Percentiles rank a stretch among this genome's conserved stretches.
phyloP scores from a whole-genome alignment of 2,329 filamentous ascomycete species.

The Ramichloridium luteum region DNA sequence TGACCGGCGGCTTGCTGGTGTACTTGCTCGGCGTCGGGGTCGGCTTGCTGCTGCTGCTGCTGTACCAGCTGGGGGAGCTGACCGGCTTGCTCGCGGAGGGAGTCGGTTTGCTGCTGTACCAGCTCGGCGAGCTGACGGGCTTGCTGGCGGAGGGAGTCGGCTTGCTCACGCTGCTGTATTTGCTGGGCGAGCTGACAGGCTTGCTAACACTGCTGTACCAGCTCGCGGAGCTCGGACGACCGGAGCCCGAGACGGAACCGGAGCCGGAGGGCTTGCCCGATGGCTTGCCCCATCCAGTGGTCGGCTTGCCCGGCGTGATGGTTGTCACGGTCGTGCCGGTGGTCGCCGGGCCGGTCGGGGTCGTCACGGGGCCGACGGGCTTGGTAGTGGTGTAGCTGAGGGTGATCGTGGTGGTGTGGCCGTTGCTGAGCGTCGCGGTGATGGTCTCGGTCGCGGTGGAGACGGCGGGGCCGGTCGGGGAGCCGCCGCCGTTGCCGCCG shows the following conservation, averaged over 20 bases:
- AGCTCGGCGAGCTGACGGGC: background rate
- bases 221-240: too few relatives aligned
- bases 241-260: too few relatives aligned
- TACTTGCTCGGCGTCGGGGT: background rate
- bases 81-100: background rate
- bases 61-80: too few relatives aligned
- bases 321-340: too few relatives aligned
- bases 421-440: background rate
- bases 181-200: background rate
- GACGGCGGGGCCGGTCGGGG: background rate
- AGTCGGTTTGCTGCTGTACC: background rate
- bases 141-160: background rate
- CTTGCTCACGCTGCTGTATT: background rate
- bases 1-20: background rate
- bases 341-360: too few relatives aligned
- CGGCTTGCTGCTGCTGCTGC: too few relatives aligned
- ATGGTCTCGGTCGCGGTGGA: slow-evolving; percentile 2
- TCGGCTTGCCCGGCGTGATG: too few relatives aligned
- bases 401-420: slow-evolving; percentile 2
- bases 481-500: too few relatives aligned
- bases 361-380: background rate
- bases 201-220: background rate
- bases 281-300: too few relatives aligned
- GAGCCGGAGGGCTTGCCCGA: too few relatives aligned
- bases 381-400: slow-evolving; percentile 2